Conservation (phyloP, 768 basidiomycete genomes). For the Boletus sp. region DNA sequence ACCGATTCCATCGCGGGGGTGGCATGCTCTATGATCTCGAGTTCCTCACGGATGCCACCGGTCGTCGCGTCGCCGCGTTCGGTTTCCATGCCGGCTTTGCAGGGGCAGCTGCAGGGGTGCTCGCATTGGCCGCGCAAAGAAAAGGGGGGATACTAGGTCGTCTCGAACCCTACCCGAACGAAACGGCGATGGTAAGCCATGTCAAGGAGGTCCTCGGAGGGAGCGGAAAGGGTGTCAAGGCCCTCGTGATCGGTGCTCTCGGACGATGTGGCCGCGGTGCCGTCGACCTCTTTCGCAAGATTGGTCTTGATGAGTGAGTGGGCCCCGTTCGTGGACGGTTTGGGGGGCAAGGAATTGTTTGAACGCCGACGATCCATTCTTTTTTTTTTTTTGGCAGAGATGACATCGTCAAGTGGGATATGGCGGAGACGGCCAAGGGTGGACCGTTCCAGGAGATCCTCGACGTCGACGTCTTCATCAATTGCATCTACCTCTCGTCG, state of each 20-base stretch:
- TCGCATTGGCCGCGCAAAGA: slow-evolving; percentile 70
- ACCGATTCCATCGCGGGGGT: slow-evolving; percentile 78
- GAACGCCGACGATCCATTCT: neutral
- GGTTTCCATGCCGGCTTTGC: slow-evolving; percentile 98
- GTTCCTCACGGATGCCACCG: slow-evolving; percentile 80
- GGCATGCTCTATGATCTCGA: slow-evolving; percentile 94
- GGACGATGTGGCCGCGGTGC: slow-evolving; percentile 95
- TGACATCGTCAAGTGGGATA: slow-evolving; percentile 96
- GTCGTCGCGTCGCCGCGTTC: slow-evolving; percentile 94
- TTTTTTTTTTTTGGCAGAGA: slow-evolving; percentile 50
- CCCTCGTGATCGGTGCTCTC: slow-evolving; percentile 92
- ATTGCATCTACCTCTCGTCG: slow-evolving; percentile 96
- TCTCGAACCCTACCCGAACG: slow-evolving; percentile 81
- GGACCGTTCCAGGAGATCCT: slow-evolving; percentile 95
- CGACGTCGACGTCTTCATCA: slow-evolving; percentile 96
- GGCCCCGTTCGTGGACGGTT: neutral
- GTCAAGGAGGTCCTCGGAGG: slow-evolving; percentile 67
- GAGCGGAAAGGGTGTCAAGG: slow-evolving; percentile 71
- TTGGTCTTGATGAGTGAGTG: slow-evolving; percentile 89
- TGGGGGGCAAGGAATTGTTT: neutral
- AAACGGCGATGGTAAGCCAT: slow-evolving; percentile 72
- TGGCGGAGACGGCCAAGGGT: slow-evolving; percentile 94
- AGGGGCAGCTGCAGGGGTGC: slow-evolving; percentile 89
- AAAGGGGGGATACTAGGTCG: slow-evolving; percentile 58
- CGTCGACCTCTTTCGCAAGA: slow-evolving; percentile 92